Conservation (phyloP, 2,329 filamentous ascomycete genomes). For the Colletotrichum sp. region DNA sequence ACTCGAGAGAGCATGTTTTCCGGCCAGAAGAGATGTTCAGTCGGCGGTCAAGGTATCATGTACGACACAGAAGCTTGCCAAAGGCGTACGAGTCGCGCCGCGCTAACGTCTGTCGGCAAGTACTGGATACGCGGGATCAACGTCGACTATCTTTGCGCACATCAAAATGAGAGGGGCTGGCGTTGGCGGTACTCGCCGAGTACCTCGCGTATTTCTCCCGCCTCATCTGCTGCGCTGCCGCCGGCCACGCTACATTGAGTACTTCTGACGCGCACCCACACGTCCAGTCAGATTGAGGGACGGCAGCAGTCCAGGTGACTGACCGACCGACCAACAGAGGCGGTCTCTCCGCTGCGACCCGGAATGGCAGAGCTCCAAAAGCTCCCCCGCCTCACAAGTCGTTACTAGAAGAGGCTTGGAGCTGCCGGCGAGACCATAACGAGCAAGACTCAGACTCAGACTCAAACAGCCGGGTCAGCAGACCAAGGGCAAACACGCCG, state of each 20-base stretch:
- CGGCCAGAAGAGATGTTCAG: neutral
- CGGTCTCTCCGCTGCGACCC: neutral
- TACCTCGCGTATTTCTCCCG: neutral
- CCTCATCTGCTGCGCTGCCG: neutral
- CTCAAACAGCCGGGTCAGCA: neutral
- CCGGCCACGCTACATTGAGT: neutral
- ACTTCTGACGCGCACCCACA: neutral
- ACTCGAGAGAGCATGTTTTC: neutral
- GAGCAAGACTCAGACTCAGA: neutral
- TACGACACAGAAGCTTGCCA: neutral
- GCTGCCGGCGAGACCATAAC: neutral
- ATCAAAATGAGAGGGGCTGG: neutral
- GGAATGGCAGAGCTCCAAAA: conserved; percentile 1
- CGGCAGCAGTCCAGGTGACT: neutral
- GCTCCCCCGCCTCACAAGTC: neutral
- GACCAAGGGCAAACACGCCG: conserved; percentile 1
- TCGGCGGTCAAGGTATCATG: neutral
- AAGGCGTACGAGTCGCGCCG: neutral
- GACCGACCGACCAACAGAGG: neutral
- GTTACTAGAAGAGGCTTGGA: conserved; percentile 12
- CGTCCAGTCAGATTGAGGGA: neutral
- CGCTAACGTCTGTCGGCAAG: neutral
- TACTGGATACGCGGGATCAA: neutral
- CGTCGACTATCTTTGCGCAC: neutral
- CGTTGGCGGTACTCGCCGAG: neutral